A percentile compares a stretch with the other conserved stretches of the same genome.
These are phyloP conservation scores for Cyclotella distinguenda DNA, from an alignment of 108 stramenopile species.

Conservation along the genomic window DNA sequence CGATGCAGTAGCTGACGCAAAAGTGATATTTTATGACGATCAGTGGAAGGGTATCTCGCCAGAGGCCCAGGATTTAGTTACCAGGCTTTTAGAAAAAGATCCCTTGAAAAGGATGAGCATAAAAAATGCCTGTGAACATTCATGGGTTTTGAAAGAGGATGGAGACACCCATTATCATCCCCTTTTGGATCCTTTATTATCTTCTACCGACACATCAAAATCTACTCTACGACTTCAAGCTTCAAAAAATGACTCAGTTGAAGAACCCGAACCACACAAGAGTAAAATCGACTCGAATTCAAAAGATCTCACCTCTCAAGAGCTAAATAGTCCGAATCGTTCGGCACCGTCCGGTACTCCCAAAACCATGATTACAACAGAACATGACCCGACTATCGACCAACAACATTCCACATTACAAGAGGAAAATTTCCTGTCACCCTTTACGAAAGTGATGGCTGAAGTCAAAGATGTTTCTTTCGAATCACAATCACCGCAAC, in stretches of 20 bases:
- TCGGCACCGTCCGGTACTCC: too few species aligned
- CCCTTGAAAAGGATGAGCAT: conserved; percentile 67
- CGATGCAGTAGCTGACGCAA: conserved; percentile 50
- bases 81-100: conserved; percentile 57
- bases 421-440: neutral
- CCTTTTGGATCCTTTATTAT: conserved; percentile 66
- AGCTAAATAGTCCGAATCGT: too few species aligned
- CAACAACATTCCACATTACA: conserved; percentile 21
- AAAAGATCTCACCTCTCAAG: too few species aligned
- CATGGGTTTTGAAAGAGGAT: conserved; percentile 81
- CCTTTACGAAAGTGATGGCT: conserved; percentile 16
- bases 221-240: neutral
- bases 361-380: too few species aligned
- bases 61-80: conserved; percentile 73
- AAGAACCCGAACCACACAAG: too few species aligned
- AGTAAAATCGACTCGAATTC: too few species aligned
- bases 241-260: neutral
- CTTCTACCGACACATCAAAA: neutral
- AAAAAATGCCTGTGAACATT: conserved; percentile 71
- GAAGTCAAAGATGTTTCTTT: conserved; percentile 27
- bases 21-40: conserved; percentile 51
- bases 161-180: conserved; percentile 87
- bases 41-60: conserved; percentile 55
- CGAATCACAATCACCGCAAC: conserved; percentile 10
- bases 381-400: neutral